Base-by-base conservation (phyloP, 768 basidiomycete genomes). In the Tephrocybe sp. region DNA sequence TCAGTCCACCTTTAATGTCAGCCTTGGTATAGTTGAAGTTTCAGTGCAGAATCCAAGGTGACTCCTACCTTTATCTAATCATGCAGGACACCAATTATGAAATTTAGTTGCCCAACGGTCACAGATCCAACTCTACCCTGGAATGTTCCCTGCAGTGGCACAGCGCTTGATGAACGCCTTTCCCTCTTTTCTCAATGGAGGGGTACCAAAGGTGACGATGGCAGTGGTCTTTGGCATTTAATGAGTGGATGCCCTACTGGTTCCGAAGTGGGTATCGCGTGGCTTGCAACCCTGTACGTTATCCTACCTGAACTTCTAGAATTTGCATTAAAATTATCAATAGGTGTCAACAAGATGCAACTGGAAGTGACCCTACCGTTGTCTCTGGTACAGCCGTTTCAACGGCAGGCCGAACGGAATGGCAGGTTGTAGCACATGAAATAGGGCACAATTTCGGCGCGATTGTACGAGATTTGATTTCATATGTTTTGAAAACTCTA, bases 371-470 rank as follows among this genome's bases (percentile, higher is more conserved):
- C 0, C 73, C 75, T 0, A 72, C 78, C 3, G 63, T 78, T 26
- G 87, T 92, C 30, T 87, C 85, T 21, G 92, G 92, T 9, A 88
- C 91, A 1, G 91, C 82, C 3, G 90, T 94, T 1, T 87, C 89
- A 4, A 91, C 89, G 1, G 75, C 83, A 6, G 84, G 87, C 4
- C 73, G 79, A 39, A 84, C 83, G 1, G 91, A 93, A 63, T 91
- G 87, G 85, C 87, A 90, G 64, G 86, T 90, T 41, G 74, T 91
- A 25, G 78, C 88, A 19, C 89, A 92, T 64, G 89, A 92, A 64
- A 88, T 84, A 49, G 89, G 89, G 13, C 87, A 89, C 65, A 94
- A 92, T 60, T 92, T 95, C 67, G 91, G 92, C 39, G 90, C 90
- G 15, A 92, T 92, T 54, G 86, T 89, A 60, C 68, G 86, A 78